Percentiles rank a stretch among this genome's conserved stretches.
Conservation (phyloP, 1,139 yeast species). For the Pichia sp. region DNA sequence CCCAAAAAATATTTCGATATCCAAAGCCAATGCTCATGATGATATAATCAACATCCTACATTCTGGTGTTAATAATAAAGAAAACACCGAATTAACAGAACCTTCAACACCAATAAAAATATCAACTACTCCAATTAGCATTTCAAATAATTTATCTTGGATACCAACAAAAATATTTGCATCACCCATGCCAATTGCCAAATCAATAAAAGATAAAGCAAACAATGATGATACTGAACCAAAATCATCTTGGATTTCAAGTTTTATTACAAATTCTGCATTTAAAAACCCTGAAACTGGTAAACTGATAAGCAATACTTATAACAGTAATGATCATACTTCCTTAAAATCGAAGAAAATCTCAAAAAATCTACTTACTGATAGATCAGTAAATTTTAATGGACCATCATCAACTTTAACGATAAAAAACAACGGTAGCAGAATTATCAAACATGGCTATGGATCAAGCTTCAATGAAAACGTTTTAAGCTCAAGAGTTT, state of each 20-base stretch:
- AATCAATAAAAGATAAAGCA: neutral
- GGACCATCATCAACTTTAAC: constrained; percentile 26
- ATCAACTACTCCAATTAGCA: neutral
- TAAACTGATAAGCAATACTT: constrained; percentile 16
- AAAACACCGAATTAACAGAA: constrained; percentile 4
- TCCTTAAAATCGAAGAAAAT: neutral
- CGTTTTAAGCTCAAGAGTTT: constrained; percentile 35
- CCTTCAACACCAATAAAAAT: constrained; percentile 3
- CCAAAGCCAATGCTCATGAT: constrained; percentile 13
- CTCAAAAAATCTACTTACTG: neutral
- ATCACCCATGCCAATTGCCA: constrained; percentile 6
- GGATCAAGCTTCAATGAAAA: constrained; percentile 37
- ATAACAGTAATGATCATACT: neutral
- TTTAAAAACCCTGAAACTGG: constrained; percentile 28
- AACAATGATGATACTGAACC: constrained; percentile 7
- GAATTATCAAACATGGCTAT: constrained; percentile 38
- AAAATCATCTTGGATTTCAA: constrained; percentile 23
- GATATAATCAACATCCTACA: constrained; percentile 13
- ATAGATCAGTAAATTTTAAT: neutral
- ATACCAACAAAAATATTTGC: neutral
- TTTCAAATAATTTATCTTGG: neutral
- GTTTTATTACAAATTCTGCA: constrained; percentile 26
- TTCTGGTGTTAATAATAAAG: constrained; percentile 9
- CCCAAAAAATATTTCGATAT: neutral
- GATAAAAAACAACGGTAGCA: constrained; percentile 44